Evolutionary conservation across 2,329 filamentous ascomycete genomes (phyloP).

Genomic region (Alternaria solani): DNA sequence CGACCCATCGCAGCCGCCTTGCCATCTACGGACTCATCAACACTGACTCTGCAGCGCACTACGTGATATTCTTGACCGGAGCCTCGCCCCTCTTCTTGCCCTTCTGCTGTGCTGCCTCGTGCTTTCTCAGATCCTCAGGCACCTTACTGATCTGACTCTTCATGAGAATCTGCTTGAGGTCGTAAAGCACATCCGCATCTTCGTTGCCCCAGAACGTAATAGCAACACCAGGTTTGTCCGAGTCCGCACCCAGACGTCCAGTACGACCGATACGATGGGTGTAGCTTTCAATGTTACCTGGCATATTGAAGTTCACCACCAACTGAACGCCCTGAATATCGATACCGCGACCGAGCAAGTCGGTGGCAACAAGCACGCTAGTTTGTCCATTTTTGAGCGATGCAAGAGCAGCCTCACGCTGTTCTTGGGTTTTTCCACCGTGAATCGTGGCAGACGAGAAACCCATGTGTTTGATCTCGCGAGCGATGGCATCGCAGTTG

Average conservation of each 20-base stretch:
- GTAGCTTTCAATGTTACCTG: constrained; percentile 88
- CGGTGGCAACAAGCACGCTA: constrained; percentile 92
- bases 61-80: constrained; percentile 24
- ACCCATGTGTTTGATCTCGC: constrained; percentile 93
- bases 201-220: constrained; percentile 95
- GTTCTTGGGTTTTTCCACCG: constrained; percentile 96
- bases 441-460: constrained; percentile 90
- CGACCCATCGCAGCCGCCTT: neutral
- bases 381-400: constrained; percentile 82
- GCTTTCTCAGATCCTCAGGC: constrained; percentile 87
- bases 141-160: constrained; percentile 90
- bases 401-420: constrained; percentile 89
- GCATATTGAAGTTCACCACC: constrained; percentile 99
- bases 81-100: constrained; percentile 50
- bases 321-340: constrained; percentile 93
- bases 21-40: neutral
- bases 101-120: constrained; percentile 91
- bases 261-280: constrained; percentile 97
- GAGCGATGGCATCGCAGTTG: constrained; percentile 93
- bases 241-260: constrained; percentile 80
- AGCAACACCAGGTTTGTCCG: constrained; percentile 93
- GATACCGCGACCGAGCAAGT: constrained; percentile 95
- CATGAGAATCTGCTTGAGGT: constrained; percentile 92
- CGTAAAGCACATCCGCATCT: constrained; percentile 89
- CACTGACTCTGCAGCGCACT: neutral